A percentile compares a stretch with the other conserved stretches of the same genome.
These are phyloP conservation scores for Pleurotus giganteus DNA, from an alignment of 768 basidiomycete species.

Conservation along the genomic window DNA sequence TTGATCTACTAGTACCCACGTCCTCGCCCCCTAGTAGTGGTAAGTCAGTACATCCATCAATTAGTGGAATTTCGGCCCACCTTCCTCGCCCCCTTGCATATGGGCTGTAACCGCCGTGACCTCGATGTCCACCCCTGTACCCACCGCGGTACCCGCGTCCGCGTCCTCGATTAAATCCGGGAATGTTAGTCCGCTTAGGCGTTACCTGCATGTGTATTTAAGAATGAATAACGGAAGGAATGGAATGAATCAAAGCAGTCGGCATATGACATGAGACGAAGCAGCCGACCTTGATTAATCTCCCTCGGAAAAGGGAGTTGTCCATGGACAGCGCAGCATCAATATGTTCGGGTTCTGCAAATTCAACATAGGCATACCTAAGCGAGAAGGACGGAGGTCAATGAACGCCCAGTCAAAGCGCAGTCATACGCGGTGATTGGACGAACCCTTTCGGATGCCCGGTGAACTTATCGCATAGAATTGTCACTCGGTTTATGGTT, in stretches of 20 bases:
- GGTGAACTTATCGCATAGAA: conserved; percentile 99
- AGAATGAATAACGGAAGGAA: not conserved
- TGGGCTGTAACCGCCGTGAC: conserved; percentile 54
- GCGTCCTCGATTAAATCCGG: conserved; percentile 84
- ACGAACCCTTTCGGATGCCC: conserved; percentile 96
- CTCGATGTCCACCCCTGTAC: conserved; percentile 48
- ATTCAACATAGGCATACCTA: conserved; percentile 98
- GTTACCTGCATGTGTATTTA: conserved; percentile 62
- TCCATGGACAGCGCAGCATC: conserved; percentile 91
- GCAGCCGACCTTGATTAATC: conserved; percentile 76
- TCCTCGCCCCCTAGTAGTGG: conserved; percentile 57
- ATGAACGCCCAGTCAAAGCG: conserved; percentile 9
- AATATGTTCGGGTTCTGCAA: conserved; percentile 89
- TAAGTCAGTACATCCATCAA: conserved; percentile 6
- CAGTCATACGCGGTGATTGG: not conserved
- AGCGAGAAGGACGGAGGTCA: conserved; percentile 1
- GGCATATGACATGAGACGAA: not conserved
- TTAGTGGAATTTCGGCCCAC: conserved; percentile 36
- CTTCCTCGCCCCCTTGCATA: conserved; percentile 72
- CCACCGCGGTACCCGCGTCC: conserved; percentile 61
- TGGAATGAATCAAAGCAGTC: not conserved
- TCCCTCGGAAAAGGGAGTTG: conserved; percentile 92
- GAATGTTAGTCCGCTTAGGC: conserved; percentile 93
- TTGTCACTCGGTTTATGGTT: conserved; percentile 97
- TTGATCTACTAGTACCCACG: conserved; percentile 56